Base-by-base conservation (phyloP, 768 basidiomycete genomes). In the Strobilomyces confusus region DNA sequence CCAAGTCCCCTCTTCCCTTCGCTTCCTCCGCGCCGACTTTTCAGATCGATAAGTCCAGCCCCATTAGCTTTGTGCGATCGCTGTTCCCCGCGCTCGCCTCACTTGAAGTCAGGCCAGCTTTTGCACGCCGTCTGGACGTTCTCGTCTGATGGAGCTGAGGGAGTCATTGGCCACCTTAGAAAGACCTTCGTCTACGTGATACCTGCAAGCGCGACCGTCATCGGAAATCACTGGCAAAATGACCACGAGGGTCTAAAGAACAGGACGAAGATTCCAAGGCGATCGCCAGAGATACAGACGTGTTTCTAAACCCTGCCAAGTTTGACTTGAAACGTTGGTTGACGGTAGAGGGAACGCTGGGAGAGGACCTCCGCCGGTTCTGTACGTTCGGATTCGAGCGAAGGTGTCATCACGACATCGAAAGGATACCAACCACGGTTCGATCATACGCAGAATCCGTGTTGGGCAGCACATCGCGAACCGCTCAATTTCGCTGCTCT, bases 351-450 rank as follows among this genome's bases (percentile, higher is more conserved):
- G 46, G 54, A 1, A 33, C 47, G 5, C 30, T 44, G 20, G 41
- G 54, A 22, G 37, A 56, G 2, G 55, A 49, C 32, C 23, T 56
- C 34, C n/a, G n/a, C n/a, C 55, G 47, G 17, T 56, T 56, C 30
- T 56, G 52, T 44, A 30, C 42, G 15, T 56, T 44, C 29, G 55
- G 55, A 1, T 56, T 56, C 20, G 47, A 47, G 14, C 42, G 47
- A 44, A 36, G 55, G 55, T 56, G 54, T 34, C 25, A n/a, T 5
- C 14, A 26, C 12, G 26, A 20, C n/a, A 14, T 17, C 15, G 17
- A n/a, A 12, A 9, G 29, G 29, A 29, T 9, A 9, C 25, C 6
- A 17, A 32, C 26, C 7, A 11, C 15, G 32, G 42, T 14, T 2
- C 26, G 37, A 30, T 14, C 14, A 5, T n/a, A 11, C 12, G 4